These are phyloP conservation scores for Gossypium herbaceum DNA, from an alignment of 345 rosid species.

Conservation along the genomic window DNA sequence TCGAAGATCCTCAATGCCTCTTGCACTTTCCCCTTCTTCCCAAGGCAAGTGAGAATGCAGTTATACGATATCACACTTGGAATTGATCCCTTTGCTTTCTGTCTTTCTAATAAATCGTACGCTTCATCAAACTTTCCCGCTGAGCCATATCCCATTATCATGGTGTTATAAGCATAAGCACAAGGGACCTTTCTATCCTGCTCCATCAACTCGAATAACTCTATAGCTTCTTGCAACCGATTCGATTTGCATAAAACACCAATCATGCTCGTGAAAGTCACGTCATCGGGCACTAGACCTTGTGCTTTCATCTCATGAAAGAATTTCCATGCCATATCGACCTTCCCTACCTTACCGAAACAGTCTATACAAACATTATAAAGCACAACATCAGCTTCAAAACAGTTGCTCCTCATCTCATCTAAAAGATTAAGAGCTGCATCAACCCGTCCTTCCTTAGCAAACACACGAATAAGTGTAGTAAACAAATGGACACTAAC, in stretches of 20 bases:
- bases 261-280: constrained; percentile 90
- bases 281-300: constrained; percentile 79
- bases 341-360: constrained; percentile 87
- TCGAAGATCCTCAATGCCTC: constrained; percentile 75
- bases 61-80: constrained; percentile 87
- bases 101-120: constrained; percentile 72
- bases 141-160: constrained; percentile 94
- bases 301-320: constrained; percentile 78
- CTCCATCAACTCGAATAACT: constrained; percentile 82
- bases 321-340: constrained; percentile 97
- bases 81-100: constrained; percentile 79
- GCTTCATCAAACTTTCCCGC: constrained; percentile 87
- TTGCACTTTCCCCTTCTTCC: constrained; percentile 53
- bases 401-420: constrained; percentile 80
- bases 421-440: constrained; percentile 81
- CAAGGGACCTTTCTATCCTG: constrained; percentile 62
- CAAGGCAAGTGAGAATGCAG: constrained; percentile 85
- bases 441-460: constrained; percentile 78
- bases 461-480: constrained; percentile 76
- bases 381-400: constrained; percentile 76
- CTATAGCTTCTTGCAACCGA: constrained; percentile 75
- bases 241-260: constrained; percentile 81
- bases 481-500: constrained; percentile 75
- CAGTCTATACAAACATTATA: constrained; percentile 94
- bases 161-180: constrained; percentile 86